Evolutionary conservation across 2,329 filamentous ascomycete species (phyloP).

Genomic region (Fusarium sp.): DNA sequence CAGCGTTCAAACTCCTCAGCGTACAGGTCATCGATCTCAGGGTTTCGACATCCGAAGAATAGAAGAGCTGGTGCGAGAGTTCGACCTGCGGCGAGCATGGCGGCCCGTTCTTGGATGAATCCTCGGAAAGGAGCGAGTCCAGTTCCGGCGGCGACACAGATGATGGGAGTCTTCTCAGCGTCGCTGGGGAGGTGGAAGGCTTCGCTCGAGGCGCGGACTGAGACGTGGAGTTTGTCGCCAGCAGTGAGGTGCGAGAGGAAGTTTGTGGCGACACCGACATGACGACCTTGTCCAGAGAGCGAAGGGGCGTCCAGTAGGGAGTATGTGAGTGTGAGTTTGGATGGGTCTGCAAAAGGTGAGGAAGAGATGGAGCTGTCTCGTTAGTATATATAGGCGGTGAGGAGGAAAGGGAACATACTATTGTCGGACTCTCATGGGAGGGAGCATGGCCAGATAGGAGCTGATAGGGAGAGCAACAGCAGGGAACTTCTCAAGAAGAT

Average conservation of each 20-base stretch:
- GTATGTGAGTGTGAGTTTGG: slow-evolving; percentile 73
- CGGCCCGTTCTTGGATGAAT: slow-evolving; percentile 70
- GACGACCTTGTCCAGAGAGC: slow-evolving; percentile 58
- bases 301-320: slow-evolving; percentile 69
- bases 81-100: slow-evolving; percentile 59
- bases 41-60: slow-evolving; percentile 70
- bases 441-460: slow-evolving; percentile 76
- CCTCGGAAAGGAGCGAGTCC: slow-evolving; percentile 71
- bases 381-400: neutral
- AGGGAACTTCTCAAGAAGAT: slow-evolving; percentile 73
- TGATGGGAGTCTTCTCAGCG: slow-evolving; percentile 57
- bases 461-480: slow-evolving; percentile 69
- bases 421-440: slow-evolving; percentile 80
- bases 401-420: slow-evolving; percentile 55
- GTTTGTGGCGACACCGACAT: slow-evolving; percentile 69
- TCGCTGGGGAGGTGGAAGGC: slow-evolving; percentile 62
- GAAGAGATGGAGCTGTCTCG: slow-evolving; percentile 73
- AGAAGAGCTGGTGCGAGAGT: slow-evolving; percentile 69
- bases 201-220: slow-evolving; percentile 55
- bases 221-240: slow-evolving; percentile 59
- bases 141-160: slow-evolving; percentile 63
- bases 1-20: slow-evolving; percentile 66
- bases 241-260: slow-evolving; percentile 63
- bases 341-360: slow-evolving; percentile 69
- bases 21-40: slow-evolving; percentile 68